phyloP scores from a whole-genome alignment of 176 grass and related monocot genomes.

The Melocanna baccifera region DNA sequence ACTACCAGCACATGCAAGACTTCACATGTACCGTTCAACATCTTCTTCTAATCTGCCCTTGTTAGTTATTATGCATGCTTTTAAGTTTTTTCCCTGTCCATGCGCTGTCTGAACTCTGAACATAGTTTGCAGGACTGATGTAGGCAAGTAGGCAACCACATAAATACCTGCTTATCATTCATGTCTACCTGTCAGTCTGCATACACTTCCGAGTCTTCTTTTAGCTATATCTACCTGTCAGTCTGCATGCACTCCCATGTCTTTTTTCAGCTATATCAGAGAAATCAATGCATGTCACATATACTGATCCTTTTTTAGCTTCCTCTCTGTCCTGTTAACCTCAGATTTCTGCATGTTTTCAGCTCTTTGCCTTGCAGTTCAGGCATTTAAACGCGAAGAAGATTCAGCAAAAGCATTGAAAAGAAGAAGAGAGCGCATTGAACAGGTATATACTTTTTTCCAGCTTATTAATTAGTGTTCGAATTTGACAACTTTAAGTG shows the following conservation, averaged over 20 bases:
- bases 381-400: conserved; percentile 72
- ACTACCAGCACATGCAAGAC: not conserved
- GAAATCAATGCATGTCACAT: not conserved
- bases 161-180: not conserved
- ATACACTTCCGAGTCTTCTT: not conserved
- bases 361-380: conserved; percentile 79
- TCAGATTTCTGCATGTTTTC: conserved; percentile 29
- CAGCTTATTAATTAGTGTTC: not conserved
- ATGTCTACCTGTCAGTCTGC: not conserved
- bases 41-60: not conserved
- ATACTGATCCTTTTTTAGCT: not conserved
- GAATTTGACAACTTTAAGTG: not conserved
- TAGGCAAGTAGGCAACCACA: not conserved
- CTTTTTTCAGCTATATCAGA: not conserved
- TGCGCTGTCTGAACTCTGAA: not conserved
- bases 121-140: not conserved
- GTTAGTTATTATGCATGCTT: not conserved
- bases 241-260: not conserved
- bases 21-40: not conserved
- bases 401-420: conserved; percentile 60
- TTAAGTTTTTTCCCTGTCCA: not conserved
- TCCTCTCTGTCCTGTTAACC: not conserved
- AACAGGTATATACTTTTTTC: conserved; percentile 42
- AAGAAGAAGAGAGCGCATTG: conserved; percentile 64
- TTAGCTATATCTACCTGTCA: not conserved